Base-by-base conservation (phyloP, 1,284 basidiomycete genomes). In the Cryptococcus sp. region DNA sequence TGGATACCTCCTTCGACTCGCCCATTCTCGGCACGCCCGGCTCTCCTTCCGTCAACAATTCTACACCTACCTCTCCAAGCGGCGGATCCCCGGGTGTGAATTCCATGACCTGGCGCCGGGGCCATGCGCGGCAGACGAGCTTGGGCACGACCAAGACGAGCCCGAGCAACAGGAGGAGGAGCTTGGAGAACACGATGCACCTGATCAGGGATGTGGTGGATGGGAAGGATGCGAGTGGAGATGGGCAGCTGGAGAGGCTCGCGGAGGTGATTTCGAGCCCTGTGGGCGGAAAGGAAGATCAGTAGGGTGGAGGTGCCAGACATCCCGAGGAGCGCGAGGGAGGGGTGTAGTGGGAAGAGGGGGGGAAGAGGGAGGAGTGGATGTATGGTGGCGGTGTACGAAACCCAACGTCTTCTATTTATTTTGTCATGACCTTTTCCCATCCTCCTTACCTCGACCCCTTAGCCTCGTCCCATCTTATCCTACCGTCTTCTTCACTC, bases 91-190 rank as follows among this genome's bases (percentile, higher is more conserved):
- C 46, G 33, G 24, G 23, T 24, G 20, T 8, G 18, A 20, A 21
- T 9, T 63, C 67, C 33, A 67, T 65, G 44, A 52, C 65, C 1
- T 78, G 72, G 72, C 65, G 71, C 47, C 67, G 73, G 35, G 88
- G 91, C 2, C 94, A 98, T 72, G 84, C 82, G 0, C 83, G 94
- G 20, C 88, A 92, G 63, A 87, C 89, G 55, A 94, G 91, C 71
- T 79, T 98, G 59, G 96, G 96, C 3, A 98, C 96, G 57, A 98
- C 95, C 63, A 89, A 89, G 84, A 96, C 93, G 46, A 91, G 88
- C 71, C 95, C 96, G 11, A 93, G 89, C 70, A 98, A 88, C 57
- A 82, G 96, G 63, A 81, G 94, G 75, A 82, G 94, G 67, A 93
- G 90, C 71, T 80, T 98, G 73, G 95, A 98, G 81, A 94, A 89